Percentiles rank a stretch among this genome's conserved stretches.
Conservation (phyloP, 106 monocot genomes). For the Dioscorea alata region DNA sequence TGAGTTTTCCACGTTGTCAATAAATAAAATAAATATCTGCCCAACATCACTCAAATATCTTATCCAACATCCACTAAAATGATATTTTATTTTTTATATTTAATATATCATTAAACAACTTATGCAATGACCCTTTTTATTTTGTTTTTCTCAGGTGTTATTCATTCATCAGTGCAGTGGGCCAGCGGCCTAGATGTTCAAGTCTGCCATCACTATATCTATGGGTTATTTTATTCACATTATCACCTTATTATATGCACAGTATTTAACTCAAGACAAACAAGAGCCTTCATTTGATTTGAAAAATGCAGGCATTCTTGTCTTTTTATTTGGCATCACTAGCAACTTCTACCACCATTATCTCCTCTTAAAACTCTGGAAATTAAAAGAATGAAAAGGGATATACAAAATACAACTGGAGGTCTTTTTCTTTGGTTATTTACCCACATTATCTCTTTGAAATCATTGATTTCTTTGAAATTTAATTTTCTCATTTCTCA, state of each 20-base stretch:
- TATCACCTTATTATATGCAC: constrained; percentile 45
- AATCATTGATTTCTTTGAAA: constrained; percentile 43
- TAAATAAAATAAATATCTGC: too few relatives aligned
- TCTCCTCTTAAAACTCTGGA: constrained; percentile 59
- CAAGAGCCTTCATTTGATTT: constrained; percentile 42
- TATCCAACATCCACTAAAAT: too few relatives aligned
- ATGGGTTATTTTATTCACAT: constrained; percentile 34
- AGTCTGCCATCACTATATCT: constrained; percentile 25
- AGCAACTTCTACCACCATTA: constrained; percentile 88
- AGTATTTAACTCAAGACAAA: constrained; percentile 30
- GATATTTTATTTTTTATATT: too few relatives aligned
- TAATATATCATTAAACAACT: too few relatives aligned
- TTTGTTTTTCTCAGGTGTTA: constrained; percentile 44
- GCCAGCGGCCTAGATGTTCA: constrained; percentile 26
- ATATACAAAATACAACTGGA: constrained; percentile 69
- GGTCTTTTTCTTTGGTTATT: constrained; percentile 59
- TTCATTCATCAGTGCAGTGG: constrained; percentile 70
- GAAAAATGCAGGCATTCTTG: constrained; percentile 32
- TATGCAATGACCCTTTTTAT: too few relatives aligned
- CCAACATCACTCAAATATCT: too few relatives aligned
- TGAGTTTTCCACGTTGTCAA: too few relatives aligned
- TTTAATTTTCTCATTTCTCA: constrained; percentile 58
- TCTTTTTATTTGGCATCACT: constrained; percentile 51
- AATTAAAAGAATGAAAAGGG: constrained; percentile 42
- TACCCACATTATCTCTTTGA: constrained; percentile 95